Conservation (phyloP, 768 basidiomycete species). For the Rubroboletus satanas region DNA sequence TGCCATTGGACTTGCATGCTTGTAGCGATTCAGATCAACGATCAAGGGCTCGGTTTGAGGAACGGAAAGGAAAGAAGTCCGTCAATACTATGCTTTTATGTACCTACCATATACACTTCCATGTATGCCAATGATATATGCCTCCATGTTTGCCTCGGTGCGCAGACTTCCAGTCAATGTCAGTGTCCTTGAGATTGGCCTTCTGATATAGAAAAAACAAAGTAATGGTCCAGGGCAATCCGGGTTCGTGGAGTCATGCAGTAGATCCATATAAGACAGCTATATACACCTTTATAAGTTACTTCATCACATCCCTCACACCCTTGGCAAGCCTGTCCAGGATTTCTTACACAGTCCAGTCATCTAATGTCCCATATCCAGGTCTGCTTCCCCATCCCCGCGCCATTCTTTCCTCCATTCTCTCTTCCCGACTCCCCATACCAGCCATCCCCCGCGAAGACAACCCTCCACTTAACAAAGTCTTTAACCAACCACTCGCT, state of each 20-base stretch:
- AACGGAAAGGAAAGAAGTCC: not conserved
- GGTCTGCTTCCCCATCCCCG: slow-evolving; percentile 46
- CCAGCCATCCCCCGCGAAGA: slow-evolving; percentile 22
- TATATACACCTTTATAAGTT: slow-evolving; percentile 11
- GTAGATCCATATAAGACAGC: not conserved
- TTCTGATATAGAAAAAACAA: not conserved
- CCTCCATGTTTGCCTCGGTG: slow-evolving; percentile 1
- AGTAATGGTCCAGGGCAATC: not conserved
- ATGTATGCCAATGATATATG: slow-evolving; percentile 22
- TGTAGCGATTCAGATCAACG: slow-evolving; percentile 29
- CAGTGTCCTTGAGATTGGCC: not conserved
- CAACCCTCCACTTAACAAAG: slow-evolving; percentile 18
- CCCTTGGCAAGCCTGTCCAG: not conserved
- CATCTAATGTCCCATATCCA: slow-evolving; percentile 44
- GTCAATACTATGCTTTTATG: slow-evolving; percentile 9
- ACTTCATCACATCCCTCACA: not conserved
- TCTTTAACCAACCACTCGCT: slow-evolving; percentile 23
- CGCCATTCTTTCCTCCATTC: slow-evolving; percentile 49
- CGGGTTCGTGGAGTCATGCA: not conserved
- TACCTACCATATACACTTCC: slow-evolving; percentile 8
- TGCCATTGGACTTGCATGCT: slow-evolving; percentile 27
- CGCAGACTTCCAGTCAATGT: not conserved
- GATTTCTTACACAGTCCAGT: slow-evolving; percentile 47
- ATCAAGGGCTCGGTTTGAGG: not conserved
- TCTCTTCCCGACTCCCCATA: slow-evolving; percentile 39